These are phyloP conservation scores for Crithidia expoeki DNA, from an alignment of 208 protist genomes.

Conservation along the genomic window DNA sequence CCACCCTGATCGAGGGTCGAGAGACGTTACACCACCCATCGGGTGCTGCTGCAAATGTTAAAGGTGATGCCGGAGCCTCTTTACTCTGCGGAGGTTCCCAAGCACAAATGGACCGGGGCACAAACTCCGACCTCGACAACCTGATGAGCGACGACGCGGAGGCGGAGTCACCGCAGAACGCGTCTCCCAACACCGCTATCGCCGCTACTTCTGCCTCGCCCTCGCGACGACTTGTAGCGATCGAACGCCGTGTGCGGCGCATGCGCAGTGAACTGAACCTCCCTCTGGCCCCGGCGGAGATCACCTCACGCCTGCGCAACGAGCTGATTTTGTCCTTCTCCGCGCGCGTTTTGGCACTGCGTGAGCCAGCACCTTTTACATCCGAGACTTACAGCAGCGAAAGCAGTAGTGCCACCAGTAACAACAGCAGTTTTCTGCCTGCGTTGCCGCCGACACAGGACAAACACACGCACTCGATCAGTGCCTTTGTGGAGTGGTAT, in stretches of 20 bases:
- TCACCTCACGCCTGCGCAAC: constrained; percentile 77
- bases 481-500: constrained; percentile 87
- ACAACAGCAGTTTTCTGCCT: not conserved
- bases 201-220: constrained; percentile 6
- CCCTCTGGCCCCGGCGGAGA: constrained; percentile 38
- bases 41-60: not conserved
- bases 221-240: constrained; percentile 27
- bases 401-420: not conserved
- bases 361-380: constrained; percentile 35
- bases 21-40: not conserved
- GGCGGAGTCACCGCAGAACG: not conserved
- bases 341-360: constrained; percentile 70
- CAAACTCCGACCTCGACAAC: not conserved
- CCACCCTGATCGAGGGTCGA: constrained; percentile 21
- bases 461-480: constrained; percentile 47
- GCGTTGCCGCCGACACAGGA: not conserved
- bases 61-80: not conserved
- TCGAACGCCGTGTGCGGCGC: constrained; percentile 36
- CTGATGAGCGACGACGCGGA: not conserved
- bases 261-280: constrained; percentile 52
- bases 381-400: constrained; percentile 2
- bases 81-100: not conserved
- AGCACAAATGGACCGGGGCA: not conserved
- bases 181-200: constrained; percentile 2
- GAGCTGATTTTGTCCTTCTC: constrained; percentile 81